A percentile compares a stretch with the other conserved stretches of the same genome.
Conservation (phyloP, 2,329 filamentous ascomycete genomes). For the Aspergillus eucalypticola region DNA sequence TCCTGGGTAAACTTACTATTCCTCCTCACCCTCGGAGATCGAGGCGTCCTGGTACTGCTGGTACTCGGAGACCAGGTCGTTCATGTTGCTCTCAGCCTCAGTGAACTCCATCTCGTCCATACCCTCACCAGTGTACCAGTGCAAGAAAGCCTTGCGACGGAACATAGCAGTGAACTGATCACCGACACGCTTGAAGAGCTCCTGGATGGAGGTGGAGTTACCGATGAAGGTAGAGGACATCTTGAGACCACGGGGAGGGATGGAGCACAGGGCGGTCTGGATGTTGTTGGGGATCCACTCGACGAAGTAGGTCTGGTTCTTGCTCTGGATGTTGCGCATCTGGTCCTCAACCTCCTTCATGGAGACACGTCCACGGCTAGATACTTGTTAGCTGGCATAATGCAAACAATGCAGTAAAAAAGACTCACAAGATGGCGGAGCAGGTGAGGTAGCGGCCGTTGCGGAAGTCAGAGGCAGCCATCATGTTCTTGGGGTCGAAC, state of each 20-base stretch:
- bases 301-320: slow-evolving; percentile 99
- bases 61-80: slow-evolving; percentile 98
- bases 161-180: slow-evolving; percentile 99
- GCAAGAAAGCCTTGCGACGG: slow-evolving; percentile 99
- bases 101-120: slow-evolving; percentile 99
- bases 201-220: slow-evolving; percentile 99
- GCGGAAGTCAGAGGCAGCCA: slow-evolving; percentile 99
- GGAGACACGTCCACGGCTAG: slow-evolving; percentile 95
- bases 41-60: slow-evolving; percentile 99
- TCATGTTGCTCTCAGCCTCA: slow-evolving; percentile 99
- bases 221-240: slow-evolving; percentile 99
- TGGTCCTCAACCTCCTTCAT: slow-evolving; percentile 99
- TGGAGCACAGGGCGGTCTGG: slow-evolving; percentile 98
- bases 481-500: slow-evolving; percentile 99
- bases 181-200: slow-evolving; percentile 99
- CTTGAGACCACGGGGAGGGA: slow-evolving; percentile 94
- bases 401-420: not conserved
- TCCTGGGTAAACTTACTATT: slow-evolving; percentile 58
- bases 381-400: not conserved
- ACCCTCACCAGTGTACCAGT: slow-evolving; percentile 99
- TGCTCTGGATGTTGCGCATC: slow-evolving; percentile 99
- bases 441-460: slow-evolving; percentile 99
- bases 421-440: slow-evolving; percentile 89
- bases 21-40: slow-evolving; percentile 95
- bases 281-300: slow-evolving; percentile 99